These are phyloP conservation scores for Phanerochaete sordida DNA, from an alignment of 768 basidiomycete species.

Conservation along the genomic window DNA sequence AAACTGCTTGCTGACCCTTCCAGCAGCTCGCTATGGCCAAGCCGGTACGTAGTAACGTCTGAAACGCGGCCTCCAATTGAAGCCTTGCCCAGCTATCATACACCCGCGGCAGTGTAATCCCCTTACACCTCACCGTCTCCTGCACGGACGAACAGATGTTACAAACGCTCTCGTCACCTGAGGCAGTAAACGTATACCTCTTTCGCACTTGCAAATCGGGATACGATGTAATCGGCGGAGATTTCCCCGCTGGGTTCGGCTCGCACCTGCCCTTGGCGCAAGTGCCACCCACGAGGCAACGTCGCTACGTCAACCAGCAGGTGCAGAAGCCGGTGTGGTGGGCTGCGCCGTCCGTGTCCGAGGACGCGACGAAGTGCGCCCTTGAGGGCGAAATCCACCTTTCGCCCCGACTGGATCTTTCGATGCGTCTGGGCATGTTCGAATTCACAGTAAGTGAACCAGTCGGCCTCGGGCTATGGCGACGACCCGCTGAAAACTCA, in stretches of 20 bases:
- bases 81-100: conserved; percentile 4
- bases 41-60: not conserved
- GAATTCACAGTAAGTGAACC: not conserved
- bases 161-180: not conserved
- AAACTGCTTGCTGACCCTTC: not conserved
- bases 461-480: not conserved
- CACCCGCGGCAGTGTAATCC: conserved; percentile 10
- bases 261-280: not conserved
- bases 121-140: not conserved
- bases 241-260: not conserved
- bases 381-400: conserved; percentile 11
- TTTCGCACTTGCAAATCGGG: not conserved
- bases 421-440: not conserved
- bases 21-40: conserved; percentile 10
- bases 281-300: not conserved
- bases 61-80: not conserved
- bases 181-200: conserved; percentile 1
- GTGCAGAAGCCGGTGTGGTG: conserved; percentile 5
- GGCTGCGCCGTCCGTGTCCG: not conserved
- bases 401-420: not conserved
- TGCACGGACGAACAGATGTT: conserved; percentile 5
- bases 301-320: not conserved
- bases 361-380: not conserved
- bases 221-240: not conserved
- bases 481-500: not conserved